phyloP scores from a whole-genome alignment of 192 early-diverging fungal genomes.

The Physocladia obscura region DNA sequence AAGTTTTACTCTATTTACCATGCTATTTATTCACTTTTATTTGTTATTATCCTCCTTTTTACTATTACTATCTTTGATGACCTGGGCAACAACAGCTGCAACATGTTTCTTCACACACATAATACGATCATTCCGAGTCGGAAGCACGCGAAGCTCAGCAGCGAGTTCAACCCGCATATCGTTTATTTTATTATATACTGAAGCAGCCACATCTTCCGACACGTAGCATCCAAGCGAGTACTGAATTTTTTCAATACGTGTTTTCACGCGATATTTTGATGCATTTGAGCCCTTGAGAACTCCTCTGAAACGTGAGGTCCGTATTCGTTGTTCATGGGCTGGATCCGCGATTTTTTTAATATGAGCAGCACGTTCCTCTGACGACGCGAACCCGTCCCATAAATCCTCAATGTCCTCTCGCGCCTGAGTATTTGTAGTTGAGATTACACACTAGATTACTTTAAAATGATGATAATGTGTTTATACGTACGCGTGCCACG shows the following conservation, averaged over 20 bases:
- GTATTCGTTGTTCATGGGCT: background rate
- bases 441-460: background rate
- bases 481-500: background rate
- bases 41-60: too few relatives aligned
- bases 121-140: too few relatives aligned
- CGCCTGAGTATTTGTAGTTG: background rate
- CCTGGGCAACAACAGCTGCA: too few relatives aligned
- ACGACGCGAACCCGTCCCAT: background rate
- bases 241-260: background rate
- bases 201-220: background rate
- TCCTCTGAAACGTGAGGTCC: background rate
- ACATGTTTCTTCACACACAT: too few relatives aligned
- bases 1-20: too few relatives aligned
- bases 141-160: too few relatives aligned
- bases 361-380: background rate
- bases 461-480: background rate
- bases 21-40: too few relatives aligned
- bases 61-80: too few relatives aligned
- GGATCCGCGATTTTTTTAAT: background rate
- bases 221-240: background rate
- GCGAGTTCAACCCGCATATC: background rate
- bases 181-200: background rate
- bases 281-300: background rate
- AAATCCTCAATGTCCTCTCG: background rate
- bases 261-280: background rate